phyloP scores from a whole-genome alignment of 208 protist species.

The Leishmania martiniquensis region DNA sequence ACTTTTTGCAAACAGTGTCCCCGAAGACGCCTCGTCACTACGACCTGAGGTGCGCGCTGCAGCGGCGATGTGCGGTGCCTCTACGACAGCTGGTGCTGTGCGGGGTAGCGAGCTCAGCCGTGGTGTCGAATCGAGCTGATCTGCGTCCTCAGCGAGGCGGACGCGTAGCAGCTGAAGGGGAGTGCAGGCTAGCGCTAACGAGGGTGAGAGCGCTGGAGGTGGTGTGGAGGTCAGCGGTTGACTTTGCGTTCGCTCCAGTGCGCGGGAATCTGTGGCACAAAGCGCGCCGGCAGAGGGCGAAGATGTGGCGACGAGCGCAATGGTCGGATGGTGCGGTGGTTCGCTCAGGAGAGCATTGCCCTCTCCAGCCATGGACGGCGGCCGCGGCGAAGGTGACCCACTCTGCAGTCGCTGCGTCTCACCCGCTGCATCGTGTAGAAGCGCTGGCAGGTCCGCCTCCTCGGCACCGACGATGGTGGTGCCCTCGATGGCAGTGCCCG shows the following conservation, averaged over 20 bases:
- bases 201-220: neutral
- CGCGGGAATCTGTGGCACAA: neutral
- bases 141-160: neutral
- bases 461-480: neutral
- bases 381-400: conserved; percentile 7
- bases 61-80: neutral
- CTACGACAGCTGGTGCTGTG: neutral
- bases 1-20: neutral
- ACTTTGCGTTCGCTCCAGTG: neutral
- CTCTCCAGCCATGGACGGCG: neutral
- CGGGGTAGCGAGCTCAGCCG: conserved; percentile 4
- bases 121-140: conserved; percentile 26
- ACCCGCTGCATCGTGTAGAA: neutral
- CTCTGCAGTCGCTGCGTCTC: conserved; percentile 30
- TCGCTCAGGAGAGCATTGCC: neutral
- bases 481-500: neutral
- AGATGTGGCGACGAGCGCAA: neutral
- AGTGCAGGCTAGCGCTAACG: neutral
- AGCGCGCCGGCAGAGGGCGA: neutral
- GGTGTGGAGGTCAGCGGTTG: neutral
- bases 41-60: neutral
- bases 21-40: neutral
- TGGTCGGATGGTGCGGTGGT: neutral
- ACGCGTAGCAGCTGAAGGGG: conserved; percentile 9
- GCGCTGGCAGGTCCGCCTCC: neutral